Conservation (phyloP, 2,329 filamentous ascomycete genomes). For the Penicillium concentricum region DNA sequence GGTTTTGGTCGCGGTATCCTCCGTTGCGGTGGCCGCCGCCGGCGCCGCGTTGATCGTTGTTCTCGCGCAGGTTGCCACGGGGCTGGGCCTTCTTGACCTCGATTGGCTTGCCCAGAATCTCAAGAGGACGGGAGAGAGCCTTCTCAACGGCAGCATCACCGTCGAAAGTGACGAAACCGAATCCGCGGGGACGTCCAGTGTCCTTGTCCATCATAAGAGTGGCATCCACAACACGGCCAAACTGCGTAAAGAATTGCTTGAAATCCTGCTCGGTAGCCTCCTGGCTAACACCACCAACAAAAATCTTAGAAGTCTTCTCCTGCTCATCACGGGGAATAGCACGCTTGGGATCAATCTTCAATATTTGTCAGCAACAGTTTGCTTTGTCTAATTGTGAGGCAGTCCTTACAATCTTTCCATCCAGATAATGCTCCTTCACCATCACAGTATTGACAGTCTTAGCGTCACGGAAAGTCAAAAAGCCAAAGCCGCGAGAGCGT, state of each 20-base stretch:
- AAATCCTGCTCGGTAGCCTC: constrained; percentile 96
- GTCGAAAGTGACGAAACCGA: constrained; percentile 98
- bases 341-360: constrained; percentile 92
- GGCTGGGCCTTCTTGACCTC: constrained; percentile 98
- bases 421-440: constrained; percentile 98
- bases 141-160: constrained; percentile 92
- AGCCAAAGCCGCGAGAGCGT: constrained; percentile 92
- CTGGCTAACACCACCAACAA: constrained; percentile 95
- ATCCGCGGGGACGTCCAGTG: constrained; percentile 91
- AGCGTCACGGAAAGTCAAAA: constrained; percentile 95
- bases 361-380: constrained; percentile 24
- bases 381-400: neutral
- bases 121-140: constrained; percentile 77
- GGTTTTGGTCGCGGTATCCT: constrained; percentile 41
- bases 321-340: constrained; percentile 97
- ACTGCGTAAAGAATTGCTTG: constrained; percentile 93
- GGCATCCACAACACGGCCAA: constrained; percentile 92
- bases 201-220: constrained; percentile 99
- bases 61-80: constrained; percentile 87
- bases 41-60: constrained; percentile 61
- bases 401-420: constrained; percentile 88
- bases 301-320: constrained; percentile 97
- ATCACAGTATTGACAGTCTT: constrained; percentile 99
- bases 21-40: constrained; percentile 40
- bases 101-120: constrained; percentile 93